Base-by-base conservation (phyloP, 495 filamentous ascomycete species). In the Podospora pseudocomata region DNA sequence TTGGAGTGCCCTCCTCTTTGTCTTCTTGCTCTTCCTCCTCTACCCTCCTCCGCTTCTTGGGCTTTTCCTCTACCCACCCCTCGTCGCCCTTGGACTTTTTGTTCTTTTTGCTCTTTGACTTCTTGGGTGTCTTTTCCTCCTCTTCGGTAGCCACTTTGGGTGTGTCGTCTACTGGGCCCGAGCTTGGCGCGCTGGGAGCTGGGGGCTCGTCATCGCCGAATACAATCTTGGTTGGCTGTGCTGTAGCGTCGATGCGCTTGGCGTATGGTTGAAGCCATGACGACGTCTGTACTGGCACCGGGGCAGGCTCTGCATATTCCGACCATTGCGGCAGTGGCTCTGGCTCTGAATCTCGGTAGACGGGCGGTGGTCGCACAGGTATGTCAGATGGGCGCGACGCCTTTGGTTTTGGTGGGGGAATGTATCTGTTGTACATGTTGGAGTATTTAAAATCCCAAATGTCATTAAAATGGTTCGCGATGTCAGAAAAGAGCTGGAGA, bases 361-460 rank as follows among this genome's bases (percentile, higher is more conserved):
- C 32, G 5, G 71, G 63, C 0, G 70, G 34, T 15, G 66, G 66
- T 6, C 67, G 64, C 30, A 49, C 39, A 49, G 39, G 39, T 49
- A 49, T 49, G 39, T 49, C 39, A 11, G 61, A 27, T 27, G 60
- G 55, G 5, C 16, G 65, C 13, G 55, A 5, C 32, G 44, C 59
- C 53, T 58, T 70, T 39, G 54, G 55, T 53, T 79, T 81, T 27
- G 74, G 69, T 11, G 79, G 76, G 23, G 79, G 81, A 2, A 82
- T 75, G 64, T 82, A 82, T 70, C 81, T 74, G 39, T 74, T 75
- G 66, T 83, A 82, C 72, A 81, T 83, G 39, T 60, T 70, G 19
- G 39, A 4, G 9, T 19, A 15, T 56, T 55, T 15, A 65, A 2
- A 30, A 49, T 55, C 15, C 0, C 18, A 2, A 7, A 66, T n/a